A percentile compares a stretch with the other conserved stretches of the same genome.
phyloP scores from a whole-genome alignment of 345 rosid genomes.

The Abelmoschus esculentus region DNA sequence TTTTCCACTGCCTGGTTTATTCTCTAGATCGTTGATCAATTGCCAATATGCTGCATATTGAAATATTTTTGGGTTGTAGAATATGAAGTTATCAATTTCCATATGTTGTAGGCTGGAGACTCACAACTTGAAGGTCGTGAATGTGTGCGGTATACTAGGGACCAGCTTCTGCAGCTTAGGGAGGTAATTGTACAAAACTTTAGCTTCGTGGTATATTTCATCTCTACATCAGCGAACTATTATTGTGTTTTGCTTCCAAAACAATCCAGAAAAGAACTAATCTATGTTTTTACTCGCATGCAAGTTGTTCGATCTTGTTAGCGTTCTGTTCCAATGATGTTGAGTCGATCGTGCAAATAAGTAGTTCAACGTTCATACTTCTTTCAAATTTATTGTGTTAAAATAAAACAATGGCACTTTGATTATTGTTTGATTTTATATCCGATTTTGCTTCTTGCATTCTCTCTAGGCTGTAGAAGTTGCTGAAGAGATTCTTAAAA shows the following conservation, averaged over 20 bases:
- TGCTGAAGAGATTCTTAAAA: constrained; percentile 58
- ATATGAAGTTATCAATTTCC: constrained; percentile 11
- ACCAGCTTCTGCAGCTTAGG: constrained; percentile 63
- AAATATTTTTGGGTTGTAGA: background rate
- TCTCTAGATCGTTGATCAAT: background rate
- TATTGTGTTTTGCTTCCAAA: background rate
- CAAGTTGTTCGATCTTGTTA: background rate
- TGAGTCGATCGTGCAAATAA: background rate
- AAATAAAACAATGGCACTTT: background rate
- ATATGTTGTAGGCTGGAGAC: constrained; percentile 48
- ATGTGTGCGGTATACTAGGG: constrained; percentile 51
- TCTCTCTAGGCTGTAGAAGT: constrained; percentile 36
- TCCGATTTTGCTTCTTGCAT: background rate
- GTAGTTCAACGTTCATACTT: background rate
- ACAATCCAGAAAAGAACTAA: background rate
- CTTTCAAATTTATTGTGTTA: background rate
- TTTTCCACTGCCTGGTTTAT: background rate
- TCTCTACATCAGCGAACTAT: background rate
- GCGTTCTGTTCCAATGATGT: background rate
- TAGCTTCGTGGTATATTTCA: background rate
- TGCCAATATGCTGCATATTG: background rate
- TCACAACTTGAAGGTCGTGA: constrained; percentile 53
- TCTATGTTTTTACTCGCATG: background rate
- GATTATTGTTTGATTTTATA: background rate
- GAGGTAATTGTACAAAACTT: constrained; percentile 35